Evolutionary conservation across 2,329 filamentous ascomycete species (phyloP), one percentile per base, ranked within the genome.

Genomic region (Penicillium corylophilum): DNA sequence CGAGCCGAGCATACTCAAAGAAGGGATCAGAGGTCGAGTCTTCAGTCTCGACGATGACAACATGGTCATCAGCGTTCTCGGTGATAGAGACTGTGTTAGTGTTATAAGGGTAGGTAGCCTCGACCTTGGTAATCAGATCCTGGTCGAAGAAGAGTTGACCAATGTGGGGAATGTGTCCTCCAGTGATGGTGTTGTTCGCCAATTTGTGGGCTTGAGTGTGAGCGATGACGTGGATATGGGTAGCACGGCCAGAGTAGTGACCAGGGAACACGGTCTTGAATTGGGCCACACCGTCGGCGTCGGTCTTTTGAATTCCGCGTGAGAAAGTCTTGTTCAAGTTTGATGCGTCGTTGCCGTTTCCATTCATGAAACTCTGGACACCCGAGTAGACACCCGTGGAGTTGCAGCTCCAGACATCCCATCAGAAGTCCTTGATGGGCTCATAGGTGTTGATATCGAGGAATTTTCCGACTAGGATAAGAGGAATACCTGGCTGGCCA

Each of bases 141-240:
- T 84, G 77, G 60, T 86, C 81, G 41, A 82, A 82, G 74, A 82
- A 86, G 39, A 83, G 62, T 64, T 86, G 55, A 4, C 84, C 83
- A 35, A 85, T 77, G 66, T 87, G 83, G 8, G 79, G 74, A 45
- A 81, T 76, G 36, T 68, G 74, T 18, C 74, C 75, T 46, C 76
- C 79, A 33, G 71, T 70, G 51, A 81, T 76, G 1, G 65, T 67
- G 18, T 61, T 60, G 48, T 67, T 67, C 1, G 55, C 24, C 31
- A 67, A 45, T 8, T 76, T 56, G 13, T 59, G 54, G 6, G 60
- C 62, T 10, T 68, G 67, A 16, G 59, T 52, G 41, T 70, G 68
- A 3, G 65, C 64, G 26, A 69, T 50, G 31, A 70, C 52, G 33
- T 69, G 68, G 44, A 65, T 53, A 35, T 71, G 68, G 8, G 63